Evolutionary conservation across 208 protist genomes (phyloP).

Genomic region (Leishmania mexicana): DNA sequence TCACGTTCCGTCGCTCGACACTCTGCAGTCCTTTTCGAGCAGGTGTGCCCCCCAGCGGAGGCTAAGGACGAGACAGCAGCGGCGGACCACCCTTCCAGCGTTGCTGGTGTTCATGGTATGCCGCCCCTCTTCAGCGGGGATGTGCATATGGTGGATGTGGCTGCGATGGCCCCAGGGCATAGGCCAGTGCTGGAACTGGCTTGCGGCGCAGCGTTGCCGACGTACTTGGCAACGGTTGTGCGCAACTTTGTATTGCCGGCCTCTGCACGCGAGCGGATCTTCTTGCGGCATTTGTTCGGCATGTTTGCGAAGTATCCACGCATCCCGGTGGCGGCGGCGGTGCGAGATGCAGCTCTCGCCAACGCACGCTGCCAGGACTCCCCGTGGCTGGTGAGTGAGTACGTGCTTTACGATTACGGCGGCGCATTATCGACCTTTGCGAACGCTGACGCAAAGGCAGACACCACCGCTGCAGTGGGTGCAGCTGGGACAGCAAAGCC

Average conservation of each 20-base stretch:
- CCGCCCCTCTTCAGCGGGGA: constrained; percentile 30
- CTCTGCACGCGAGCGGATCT: constrained; percentile 10
- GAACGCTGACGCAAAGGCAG: not conserved
- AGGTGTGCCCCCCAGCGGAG: not conserved
- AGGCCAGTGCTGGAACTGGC: constrained; percentile 3
- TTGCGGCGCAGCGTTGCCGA: constrained; percentile 7
- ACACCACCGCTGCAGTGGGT: not conserved
- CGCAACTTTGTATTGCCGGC: constrained; percentile 30
- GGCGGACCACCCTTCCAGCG: not conserved
- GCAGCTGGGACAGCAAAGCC: not conserved
- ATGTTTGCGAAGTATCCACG: constrained; percentile 29
- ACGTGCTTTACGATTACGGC: constrained; percentile 64
- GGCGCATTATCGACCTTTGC: constrained; percentile 42
- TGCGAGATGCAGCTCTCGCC: constrained; percentile 35
- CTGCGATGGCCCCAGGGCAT: not conserved
- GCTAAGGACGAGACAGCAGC: not conserved
- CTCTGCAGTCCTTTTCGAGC: constrained; percentile 39
- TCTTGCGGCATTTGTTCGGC: constrained; percentile 34
- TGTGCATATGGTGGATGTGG: constrained; percentile 37
- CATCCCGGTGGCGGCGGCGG: constrained; percentile 32
- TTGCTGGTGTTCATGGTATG: constrained; percentile 7
- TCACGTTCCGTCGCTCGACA: constrained; percentile 18
- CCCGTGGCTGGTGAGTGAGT: constrained; percentile 59
- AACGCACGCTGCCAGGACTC: constrained; percentile 30
- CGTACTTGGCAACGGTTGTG: constrained; percentile 41